Evolutionary conservation across 2,329 filamentous ascomycete species (phyloP), one percentile per base, ranked within the genome.

Genomic region (Pyrenophora teres): DNA sequence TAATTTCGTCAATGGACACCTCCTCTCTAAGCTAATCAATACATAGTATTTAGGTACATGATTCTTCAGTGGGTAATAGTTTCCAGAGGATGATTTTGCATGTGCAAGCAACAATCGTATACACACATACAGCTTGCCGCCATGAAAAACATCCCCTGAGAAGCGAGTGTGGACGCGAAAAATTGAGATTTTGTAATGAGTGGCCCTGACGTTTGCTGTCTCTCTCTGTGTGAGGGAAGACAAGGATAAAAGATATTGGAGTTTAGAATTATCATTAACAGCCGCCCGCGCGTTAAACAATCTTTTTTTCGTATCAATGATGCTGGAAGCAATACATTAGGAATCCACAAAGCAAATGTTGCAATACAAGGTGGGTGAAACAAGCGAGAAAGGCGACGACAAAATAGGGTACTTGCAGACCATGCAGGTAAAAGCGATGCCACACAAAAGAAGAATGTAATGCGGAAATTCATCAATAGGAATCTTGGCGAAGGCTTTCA

Each of bases 201-300:
- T 54, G 58, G 56, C 58, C 60, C 58, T 63, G 58, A 43, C 58
- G 46, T 57, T 57, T 45, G 35, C 48, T 42, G 56, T 47, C 51
- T 54, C 39, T 21, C 19, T 21, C 19, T 21, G 19, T 16, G 25
- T 16, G 30, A 40, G 15, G 38, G 27, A 52, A 40, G 35, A 23
- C n/a, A 15, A n/a, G 19, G 18, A 35, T 45, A 39, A 15, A 25
- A 21, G n/a, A 53, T 48, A 43, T 9, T 35, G 36, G 9, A 5
- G 32, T 15, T 21, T 30, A 38, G 15, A 25, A 27, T 13, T 13
- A n/a, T 43, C 13, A 46, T 7, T 21, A 27, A 31, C 18, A 36
- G 6, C 50, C 25, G n/a, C 45, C 30, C 36, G 18, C 13, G 50
- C 18, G 25, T 37, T 32, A 9, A 37, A 38, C 2, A 21, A 27